Evolutionary conservation across 2,329 filamentous ascomycete genomes (phyloP).

Genomic region (Corinectria fuckeliana): DNA sequence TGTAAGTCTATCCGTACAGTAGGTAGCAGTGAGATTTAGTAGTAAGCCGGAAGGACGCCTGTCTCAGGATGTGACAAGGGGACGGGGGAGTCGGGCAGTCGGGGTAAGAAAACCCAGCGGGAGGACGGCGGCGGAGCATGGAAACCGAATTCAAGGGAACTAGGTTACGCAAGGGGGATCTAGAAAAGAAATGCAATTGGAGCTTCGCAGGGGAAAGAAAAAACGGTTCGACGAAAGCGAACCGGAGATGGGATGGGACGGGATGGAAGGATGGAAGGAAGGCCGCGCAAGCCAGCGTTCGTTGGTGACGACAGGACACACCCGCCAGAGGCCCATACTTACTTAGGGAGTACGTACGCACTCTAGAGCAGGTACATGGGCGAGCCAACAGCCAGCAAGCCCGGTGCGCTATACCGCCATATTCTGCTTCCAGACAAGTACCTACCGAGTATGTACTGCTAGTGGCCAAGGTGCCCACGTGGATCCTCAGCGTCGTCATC

Average conservation of each 20-base stretch:
- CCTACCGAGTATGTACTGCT: neutral
- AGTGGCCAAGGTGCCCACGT: slow-evolving; percentile 25
- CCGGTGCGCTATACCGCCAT: too few species aligned
- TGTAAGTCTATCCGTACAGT: slow-evolving; percentile 7
- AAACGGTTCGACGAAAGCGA: neutral
- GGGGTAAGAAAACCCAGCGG: slow-evolving; percentile 23
- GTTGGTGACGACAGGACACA: slow-evolving; percentile 16
- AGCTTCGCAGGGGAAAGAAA: slow-evolving; percentile 5
- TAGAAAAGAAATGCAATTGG: slow-evolving; percentile 11
- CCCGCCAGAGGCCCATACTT: slow-evolving; percentile 5
- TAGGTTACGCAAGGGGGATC: neutral
- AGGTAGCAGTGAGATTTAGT: slow-evolving; percentile 1
- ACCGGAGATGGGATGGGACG: slow-evolving; percentile 5
- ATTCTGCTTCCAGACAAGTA: too few species aligned
- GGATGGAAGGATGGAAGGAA: slow-evolving; percentile 17
- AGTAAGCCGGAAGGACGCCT: slow-evolving; percentile 28
- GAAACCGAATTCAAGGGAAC: slow-evolving; percentile 12
- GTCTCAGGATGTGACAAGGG: slow-evolving; percentile 26
- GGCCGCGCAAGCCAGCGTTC: slow-evolving; percentile 19
- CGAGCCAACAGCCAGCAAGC: too few species aligned
- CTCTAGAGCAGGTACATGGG: too few species aligned
- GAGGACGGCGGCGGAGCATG: slow-evolving; percentile 31
- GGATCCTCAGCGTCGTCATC: slow-evolving; percentile 18
- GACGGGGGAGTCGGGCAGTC: slow-evolving; percentile 25
- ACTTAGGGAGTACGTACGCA: slow-evolving; percentile 16